Evolutionary conservation across 176 grass and related monocot species (phyloP).

Genomic region (Oryza brachyantha): DNA sequence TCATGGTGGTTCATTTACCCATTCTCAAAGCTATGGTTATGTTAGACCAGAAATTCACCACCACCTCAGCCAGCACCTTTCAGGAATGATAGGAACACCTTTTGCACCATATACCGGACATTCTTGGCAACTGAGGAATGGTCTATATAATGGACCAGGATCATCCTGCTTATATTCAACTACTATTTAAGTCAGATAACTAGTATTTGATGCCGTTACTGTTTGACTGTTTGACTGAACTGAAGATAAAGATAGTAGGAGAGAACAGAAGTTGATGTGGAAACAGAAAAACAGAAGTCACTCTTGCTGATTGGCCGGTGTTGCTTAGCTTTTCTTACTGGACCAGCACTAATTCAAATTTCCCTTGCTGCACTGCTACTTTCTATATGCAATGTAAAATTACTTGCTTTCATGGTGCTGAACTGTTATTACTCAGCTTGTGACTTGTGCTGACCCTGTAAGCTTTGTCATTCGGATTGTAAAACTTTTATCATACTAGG

Average conservation of each 20-base stretch:
- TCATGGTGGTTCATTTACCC: background rate
- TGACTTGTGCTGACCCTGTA: no score
- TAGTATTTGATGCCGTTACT: background rate
- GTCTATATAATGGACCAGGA: no score
- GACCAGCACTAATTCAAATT: background rate
- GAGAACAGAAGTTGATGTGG: background rate
- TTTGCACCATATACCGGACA: background rate
- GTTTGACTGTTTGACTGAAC: background rate
- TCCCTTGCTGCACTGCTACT: background rate
- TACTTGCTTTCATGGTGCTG: background rate
- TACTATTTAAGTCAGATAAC: background rate
- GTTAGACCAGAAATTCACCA: background rate
- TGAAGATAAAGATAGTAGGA: background rate
- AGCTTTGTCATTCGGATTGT: no score
- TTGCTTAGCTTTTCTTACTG: background rate
- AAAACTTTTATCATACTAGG: no score
- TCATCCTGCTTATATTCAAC: background rate
- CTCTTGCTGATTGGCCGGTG: background rate
- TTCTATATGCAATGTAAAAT: background rate
- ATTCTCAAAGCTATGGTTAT: background rate
- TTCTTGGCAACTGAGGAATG: background rate
- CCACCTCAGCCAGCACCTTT: background rate
- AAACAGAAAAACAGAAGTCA: background rate
- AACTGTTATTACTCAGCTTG: background rate
- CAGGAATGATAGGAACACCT: background rate